Base-by-base conservation (phyloP, 306 rosid species). In the Astragalus membranaceus region DNA sequence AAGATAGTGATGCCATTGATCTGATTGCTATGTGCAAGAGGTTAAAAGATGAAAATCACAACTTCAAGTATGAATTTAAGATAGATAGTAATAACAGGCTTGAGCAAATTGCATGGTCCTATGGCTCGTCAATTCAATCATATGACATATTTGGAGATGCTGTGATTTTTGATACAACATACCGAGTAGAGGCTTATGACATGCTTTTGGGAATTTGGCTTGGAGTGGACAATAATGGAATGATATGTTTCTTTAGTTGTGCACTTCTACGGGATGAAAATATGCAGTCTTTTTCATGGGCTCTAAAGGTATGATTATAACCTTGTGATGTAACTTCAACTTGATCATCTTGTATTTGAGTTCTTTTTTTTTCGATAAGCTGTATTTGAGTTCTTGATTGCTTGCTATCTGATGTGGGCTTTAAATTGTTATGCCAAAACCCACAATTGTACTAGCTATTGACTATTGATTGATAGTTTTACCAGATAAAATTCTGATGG, bases 191-290 rank as follows among this genome's bases (percentile, higher is more conserved):
- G 14, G 94, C 90, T 32, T 87, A 84, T 72, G 97, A 88, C 72
- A 87, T 92, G 96, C 70, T 87, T 57, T 74, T 92, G 63, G 96
- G 94, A 62, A 72, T 87, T 70, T 92, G 96, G 96, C 96, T 92
- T 78, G 97, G 96, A 73, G 84, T 92, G 67, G 94, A 92, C 72
- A 92, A 82, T 74, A 85, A 92, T 74, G 97, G 97, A 74, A 84
- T 80, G 88, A 73, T 86, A 71, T 85, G 97, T 72, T 85, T 83
- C 85, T 87, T 89, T 67, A 85, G 96, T 14, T 89, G 97, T 57
- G 76, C 75, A 33, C 93, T 92, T 75, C 75, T 92, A 53, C 79
- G 84, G 51, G 88, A 92, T 78, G 97, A 87, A 78, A 92, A 84
- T 77, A 53, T 81, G 73, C 83, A 68, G 56, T 84, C 96, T 44